Evolutionary conservation across 2,329 filamentous ascomycete species (phyloP), one percentile per base, ranked within the genome.

Genomic region (Ascosphaera pollenicola): DNA sequence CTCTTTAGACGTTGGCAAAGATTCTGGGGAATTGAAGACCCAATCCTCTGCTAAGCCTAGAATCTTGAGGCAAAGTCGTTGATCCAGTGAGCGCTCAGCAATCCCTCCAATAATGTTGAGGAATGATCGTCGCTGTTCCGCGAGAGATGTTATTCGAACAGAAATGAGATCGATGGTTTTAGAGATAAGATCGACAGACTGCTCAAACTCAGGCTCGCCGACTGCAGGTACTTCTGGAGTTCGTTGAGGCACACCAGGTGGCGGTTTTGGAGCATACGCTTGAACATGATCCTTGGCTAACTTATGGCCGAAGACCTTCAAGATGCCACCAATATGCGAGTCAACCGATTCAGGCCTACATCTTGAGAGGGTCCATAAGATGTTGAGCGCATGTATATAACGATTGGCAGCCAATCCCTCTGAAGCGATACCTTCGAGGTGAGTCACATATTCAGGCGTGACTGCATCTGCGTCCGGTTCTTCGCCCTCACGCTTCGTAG

Each of bases 1-100:
- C 59, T 98, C 91, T 57, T 99, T 99, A 1, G 98, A 68, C 0
- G 89, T 98, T 0, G 89, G 89, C 69, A 89, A 94, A 2, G 84
- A 89, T 45, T 93, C 89, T 42, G 83, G 85, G 0, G 83, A 89
- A 46, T 83, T 73, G 64, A 99, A 98, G 4, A 98, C 81, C 91
- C 91, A 99, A 24, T 69, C 71, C 54, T 95, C 87, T 3, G 94
- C 87, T 71, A 98, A 87, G 38, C 78, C 74, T 19, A 99, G 63
- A 40, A 98, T 85, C 61, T 93, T 93, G 51, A 82, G 78, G 56
- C 89, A 95, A 6, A 99, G 69, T 16, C 73, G 69, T 42, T 78
- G 78, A 51, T 87, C 89, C 56, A 81, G 71, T 1, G 89, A 95
- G 53, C 93, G 89, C 57, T 99, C 89, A 2, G 98, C 87, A 17